Percentiles rank a stretch among this genome's conserved stretches.
These are phyloP conservation scores for Lepiota brunneoincarnata DNA, from an alignment of 768 basidiomycete species.

Conservation along the genomic window DNA sequence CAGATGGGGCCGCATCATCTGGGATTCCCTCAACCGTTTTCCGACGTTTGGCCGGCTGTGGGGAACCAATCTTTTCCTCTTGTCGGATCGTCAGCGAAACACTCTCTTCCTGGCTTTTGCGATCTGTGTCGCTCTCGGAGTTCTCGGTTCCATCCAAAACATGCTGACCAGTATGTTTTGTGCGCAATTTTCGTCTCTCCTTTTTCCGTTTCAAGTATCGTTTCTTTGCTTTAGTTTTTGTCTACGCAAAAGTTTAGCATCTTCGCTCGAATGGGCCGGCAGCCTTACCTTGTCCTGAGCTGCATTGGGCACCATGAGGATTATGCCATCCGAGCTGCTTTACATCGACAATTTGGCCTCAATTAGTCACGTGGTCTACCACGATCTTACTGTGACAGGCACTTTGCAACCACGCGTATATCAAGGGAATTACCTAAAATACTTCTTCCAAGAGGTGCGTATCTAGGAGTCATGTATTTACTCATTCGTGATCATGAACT, in stretches of 20 bases:
- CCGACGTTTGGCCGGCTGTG: slow-evolving; percentile 11
- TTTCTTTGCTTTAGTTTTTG: slow-evolving; percentile 29
- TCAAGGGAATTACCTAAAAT: too few species aligned
- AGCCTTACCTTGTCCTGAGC: not conserved
- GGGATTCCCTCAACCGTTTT: slow-evolving; percentile 7
- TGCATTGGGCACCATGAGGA: too few species aligned
- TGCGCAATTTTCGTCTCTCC: slow-evolving; percentile 25
- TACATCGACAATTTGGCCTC: too few species aligned
- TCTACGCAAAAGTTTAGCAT: slow-evolving; percentile 15
- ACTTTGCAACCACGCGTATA: too few species aligned
- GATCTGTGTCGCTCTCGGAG: not conserved
- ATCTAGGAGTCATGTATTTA: too few species aligned
- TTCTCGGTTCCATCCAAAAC: not conserved
- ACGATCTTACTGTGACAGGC: too few species aligned
- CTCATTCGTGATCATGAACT: too few species aligned
- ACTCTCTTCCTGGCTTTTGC: not conserved
- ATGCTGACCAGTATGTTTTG: slow-evolving; percentile 8
- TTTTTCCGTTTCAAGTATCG: slow-evolving; percentile 29
- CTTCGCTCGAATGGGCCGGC: not conserved
- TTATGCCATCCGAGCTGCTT: too few species aligned
- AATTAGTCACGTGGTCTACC: too few species aligned
- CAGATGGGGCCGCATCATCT: slow-evolving; percentile 2
- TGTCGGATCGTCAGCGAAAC: not conserved
- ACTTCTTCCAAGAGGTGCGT: too few species aligned
- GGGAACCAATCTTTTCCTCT: not conserved